These are phyloP conservation scores for Pulveroboletus sp. DNA, from an alignment of 768 basidiomycete genomes.

Conservation along the genomic window DNA sequence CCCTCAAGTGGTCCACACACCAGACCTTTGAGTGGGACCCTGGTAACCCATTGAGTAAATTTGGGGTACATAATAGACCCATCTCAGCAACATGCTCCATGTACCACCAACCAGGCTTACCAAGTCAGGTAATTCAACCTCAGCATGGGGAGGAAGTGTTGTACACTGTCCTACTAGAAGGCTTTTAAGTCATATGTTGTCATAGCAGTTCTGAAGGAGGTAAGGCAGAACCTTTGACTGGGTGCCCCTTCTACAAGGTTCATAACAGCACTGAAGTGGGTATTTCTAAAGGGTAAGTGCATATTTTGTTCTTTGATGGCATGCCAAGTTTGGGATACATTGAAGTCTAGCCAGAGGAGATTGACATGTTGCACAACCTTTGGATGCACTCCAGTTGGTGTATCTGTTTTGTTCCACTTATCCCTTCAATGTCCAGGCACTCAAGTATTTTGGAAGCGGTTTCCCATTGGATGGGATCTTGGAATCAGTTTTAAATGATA, in stretches of 20 bases:
- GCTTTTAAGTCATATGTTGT: neutral
- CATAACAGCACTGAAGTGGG: neutral
- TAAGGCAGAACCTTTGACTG: neutral
- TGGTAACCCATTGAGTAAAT: no score
- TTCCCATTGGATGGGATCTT: neutral
- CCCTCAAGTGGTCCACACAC: no score
- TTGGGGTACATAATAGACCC: no score
- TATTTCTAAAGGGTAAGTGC: neutral
- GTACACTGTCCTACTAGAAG: neutral
- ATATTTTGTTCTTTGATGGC: neutral
- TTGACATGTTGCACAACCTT: neutral
- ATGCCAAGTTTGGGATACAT: neutral
- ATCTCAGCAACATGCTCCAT: no score
- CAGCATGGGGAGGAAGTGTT: no score
- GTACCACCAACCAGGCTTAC: no score
- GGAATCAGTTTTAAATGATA: neutral
- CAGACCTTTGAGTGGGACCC: no score
- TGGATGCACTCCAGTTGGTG: neutral
- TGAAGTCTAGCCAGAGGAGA: neutral
- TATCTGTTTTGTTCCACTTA: neutral
- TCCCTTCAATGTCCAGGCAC: neutral
- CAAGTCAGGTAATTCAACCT: no score
- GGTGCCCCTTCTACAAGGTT: neutral
- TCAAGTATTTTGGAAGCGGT: neutral
- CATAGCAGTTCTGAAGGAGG: neutral